Evolutionary conservation across 2,329 filamentous ascomycete genomes (phyloP).

Genomic region (Tetracladium maxilliforme): DNA sequence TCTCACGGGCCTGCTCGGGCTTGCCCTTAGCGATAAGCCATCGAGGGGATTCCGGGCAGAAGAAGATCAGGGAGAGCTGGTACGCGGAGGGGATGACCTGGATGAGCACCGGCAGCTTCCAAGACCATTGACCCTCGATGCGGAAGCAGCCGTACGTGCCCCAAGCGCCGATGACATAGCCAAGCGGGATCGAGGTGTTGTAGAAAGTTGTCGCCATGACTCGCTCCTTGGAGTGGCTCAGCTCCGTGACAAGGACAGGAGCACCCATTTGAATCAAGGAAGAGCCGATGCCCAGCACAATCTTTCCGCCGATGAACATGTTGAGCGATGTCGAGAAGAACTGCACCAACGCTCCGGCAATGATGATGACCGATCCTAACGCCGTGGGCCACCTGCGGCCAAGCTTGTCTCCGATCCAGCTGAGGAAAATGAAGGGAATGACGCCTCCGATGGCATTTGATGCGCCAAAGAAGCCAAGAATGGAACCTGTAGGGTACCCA

Average conservation of each 20-base stretch:
- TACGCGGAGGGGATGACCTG: conserved; percentile 29
- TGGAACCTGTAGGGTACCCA: conserved; percentile 20
- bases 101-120: conserved; percentile 35
- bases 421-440: conserved; percentile 18
- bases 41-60: conserved; percentile 37
- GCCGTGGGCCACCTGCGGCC: conserved; percentile 19
- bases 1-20: conserved; percentile 34
- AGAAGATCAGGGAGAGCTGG: conserved; percentile 17
- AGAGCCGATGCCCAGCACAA: conserved; percentile 19
- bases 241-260: conserved; percentile 25
- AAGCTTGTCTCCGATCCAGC: conserved; percentile 18
- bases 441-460: conserved; percentile 23
- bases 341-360: conserved; percentile 19
- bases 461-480: conserved; percentile 22
- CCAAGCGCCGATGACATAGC: conserved; percentile 22
- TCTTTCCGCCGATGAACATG: conserved; percentile 22
- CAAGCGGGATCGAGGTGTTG: conserved; percentile 24
- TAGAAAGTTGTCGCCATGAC: conserved; percentile 21
- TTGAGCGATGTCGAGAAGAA: conserved; percentile 18
- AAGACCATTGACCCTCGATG: conserved; percentile 24
- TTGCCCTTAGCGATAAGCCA: conserved; percentile 39
- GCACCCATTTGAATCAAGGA: conserved; percentile 25
- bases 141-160: conserved; percentile 17
- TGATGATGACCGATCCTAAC: conserved; percentile 22
- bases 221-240: conserved; percentile 24